A percentile compares a stretch with the other conserved stretches of the same genome.
Evolutionary conservation across 108 stramenopile genomes (phyloP).

Genomic region (Discostella stelligeroides): DNA sequence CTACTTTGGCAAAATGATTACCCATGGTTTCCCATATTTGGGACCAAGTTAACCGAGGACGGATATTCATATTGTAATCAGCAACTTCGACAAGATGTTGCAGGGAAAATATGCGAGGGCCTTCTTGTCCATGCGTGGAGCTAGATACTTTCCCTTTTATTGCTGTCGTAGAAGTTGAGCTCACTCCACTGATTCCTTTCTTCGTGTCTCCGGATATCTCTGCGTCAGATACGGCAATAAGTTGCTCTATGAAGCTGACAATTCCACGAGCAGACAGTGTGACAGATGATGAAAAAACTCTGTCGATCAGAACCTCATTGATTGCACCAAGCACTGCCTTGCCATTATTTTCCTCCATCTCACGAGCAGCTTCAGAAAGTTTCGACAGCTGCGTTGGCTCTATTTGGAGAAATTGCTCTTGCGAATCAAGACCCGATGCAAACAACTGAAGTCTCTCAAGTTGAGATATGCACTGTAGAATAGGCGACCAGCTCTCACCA

Average conservation of each 20-base stretch:
- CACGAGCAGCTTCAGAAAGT: constrained; percentile 51
- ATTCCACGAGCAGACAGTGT: constrained; percentile 84
- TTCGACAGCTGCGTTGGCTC: constrained; percentile 38
- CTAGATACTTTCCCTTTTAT: constrained; percentile 24
- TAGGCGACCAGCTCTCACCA: constrained; percentile 94
- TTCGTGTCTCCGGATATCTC: constrained; percentile 87
- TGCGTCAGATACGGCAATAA: constrained; percentile 82
- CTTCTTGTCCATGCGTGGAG: constrained; percentile 62
- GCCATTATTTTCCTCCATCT: constrained; percentile 81
- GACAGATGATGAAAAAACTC: constrained; percentile 88
- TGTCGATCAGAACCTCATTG: constrained; percentile 87
- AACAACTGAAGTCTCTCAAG: constrained; percentile 83
- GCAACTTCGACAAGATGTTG: constrained; percentile 98
- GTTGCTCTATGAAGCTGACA: constrained; percentile 85
- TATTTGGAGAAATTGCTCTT: constrained; percentile 84
- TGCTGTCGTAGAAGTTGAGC: constrained; percentile 22
- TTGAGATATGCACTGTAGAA: constrained; percentile 94
- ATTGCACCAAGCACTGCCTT: constrained; percentile 79
- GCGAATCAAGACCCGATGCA: constrained; percentile 85
- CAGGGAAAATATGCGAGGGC: constrained; percentile 94
- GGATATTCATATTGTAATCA: constrained; percentile 95
- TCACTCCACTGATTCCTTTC: constrained; percentile 70
- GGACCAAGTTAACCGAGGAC: constrained; percentile 95
- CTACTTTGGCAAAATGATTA: constrained; percentile 90
- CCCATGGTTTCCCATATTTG: constrained; percentile 95